Evolutionary conservation across 768 basidiomycete species (phyloP).

Genomic region (Lactarius evosmus): DNA sequence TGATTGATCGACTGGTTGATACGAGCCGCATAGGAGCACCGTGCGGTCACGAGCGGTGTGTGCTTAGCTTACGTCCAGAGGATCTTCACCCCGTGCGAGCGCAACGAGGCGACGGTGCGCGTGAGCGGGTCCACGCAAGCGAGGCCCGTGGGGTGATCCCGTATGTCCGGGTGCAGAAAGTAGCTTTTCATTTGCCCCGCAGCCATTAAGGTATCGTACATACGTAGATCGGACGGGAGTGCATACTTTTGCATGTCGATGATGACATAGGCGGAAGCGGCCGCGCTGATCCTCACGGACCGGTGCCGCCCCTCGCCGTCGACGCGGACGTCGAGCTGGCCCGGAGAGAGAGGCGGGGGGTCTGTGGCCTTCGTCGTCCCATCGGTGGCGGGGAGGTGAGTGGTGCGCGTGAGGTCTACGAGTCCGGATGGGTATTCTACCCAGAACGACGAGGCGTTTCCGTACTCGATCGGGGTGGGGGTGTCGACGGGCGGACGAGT

Average conservation of each 20-base stretch:
- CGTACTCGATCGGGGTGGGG: slow-evolving; percentile 54
- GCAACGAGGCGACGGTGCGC: slow-evolving; percentile 46
- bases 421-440: slow-evolving; percentile 66
- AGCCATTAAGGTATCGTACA: no score
- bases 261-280: slow-evolving; percentile 54
- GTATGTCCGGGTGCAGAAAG: slow-evolving; percentile 61
- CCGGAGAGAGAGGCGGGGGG: slow-evolving; percentile 2
- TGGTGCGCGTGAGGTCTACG: slow-evolving; percentile 55
- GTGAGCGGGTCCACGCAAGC: slow-evolving; percentile 55
- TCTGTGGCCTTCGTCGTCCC: slow-evolving; percentile 26
- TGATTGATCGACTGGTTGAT: background rate
- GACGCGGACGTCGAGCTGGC: slow-evolving; percentile 51
- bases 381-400: slow-evolving; percentile 36
- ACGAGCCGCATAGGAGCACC: background rate
- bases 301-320: slow-evolving; percentile 41
- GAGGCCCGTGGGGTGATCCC: slow-evolving; percentile 53
- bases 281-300: slow-evolving; percentile 47
- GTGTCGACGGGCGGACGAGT: slow-evolving; percentile 43
- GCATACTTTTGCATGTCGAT: slow-evolving; percentile 77
- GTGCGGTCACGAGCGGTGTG: background rate
- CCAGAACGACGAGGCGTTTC: slow-evolving; percentile 57
- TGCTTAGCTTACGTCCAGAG: slow-evolving; percentile 57
- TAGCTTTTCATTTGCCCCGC: slow-evolving; percentile 44
- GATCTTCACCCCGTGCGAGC: slow-evolving; percentile 51
- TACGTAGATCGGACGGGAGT: no score